Evolutionary conservation across 176 grass and related monocot genomes (phyloP).

Genomic region (Cenchrus fungigraminus): DNA sequence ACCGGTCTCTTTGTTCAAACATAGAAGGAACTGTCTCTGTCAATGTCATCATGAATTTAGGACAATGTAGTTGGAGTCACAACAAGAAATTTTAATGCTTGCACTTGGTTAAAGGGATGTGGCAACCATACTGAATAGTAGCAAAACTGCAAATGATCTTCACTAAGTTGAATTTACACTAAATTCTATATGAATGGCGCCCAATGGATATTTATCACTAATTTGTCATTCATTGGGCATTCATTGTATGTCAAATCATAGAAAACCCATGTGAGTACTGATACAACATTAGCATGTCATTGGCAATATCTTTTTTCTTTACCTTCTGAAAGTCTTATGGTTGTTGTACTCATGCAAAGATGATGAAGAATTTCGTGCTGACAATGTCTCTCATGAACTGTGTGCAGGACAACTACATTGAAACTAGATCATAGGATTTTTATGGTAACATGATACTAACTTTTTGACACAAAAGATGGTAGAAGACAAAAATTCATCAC

Average conservation of each 20-base stretch:
- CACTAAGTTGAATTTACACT: not conserved
- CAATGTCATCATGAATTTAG: conserved; percentile 35
- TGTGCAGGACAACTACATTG: conserved; percentile 24
- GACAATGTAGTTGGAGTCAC: conserved; percentile 26
- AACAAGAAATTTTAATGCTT: conserved; percentile 44
- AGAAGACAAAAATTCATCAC: conserved; percentile 41
- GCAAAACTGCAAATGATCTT: conserved; percentile 25
- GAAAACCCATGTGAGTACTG: not conserved
- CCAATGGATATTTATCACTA: conserved; percentile 28
- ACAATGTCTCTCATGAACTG: conserved; percentile 4
- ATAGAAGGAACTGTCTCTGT: conserved; percentile 36
- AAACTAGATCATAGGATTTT: not conserved
- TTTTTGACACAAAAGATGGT: conserved; percentile 45
- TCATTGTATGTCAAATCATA: conserved; percentile 8
- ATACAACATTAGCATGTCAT: conserved; percentile 22
- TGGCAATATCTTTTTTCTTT: conserved; percentile 4
- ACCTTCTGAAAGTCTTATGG: conserved; percentile 23
- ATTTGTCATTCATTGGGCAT: conserved; percentile 3
- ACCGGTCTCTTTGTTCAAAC: conserved; percentile 34
- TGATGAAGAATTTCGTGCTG: not conserved
- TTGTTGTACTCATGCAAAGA: not conserved
- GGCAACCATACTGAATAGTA: conserved; percentile 35
- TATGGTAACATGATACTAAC: conserved; percentile 2
- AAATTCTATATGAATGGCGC: not conserved
- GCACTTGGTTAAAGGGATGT: conserved; percentile 43